phyloP scores from a whole-genome alignment of 495 filamentous ascomycete species.

The Gamarada debralockiae region DNA sequence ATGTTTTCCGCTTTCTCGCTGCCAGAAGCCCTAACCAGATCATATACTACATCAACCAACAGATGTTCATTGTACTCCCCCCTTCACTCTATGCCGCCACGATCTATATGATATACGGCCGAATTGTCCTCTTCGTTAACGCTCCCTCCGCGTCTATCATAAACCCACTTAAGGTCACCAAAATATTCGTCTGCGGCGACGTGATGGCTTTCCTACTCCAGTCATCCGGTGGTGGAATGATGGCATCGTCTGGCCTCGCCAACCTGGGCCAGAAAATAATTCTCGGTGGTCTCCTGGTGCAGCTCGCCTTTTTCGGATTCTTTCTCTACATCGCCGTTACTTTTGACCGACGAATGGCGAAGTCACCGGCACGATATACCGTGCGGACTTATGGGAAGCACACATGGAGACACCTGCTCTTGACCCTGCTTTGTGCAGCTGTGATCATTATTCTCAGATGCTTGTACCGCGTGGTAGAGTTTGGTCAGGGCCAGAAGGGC shows the following conservation, averaged over 20 bases:
- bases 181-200: slow-evolving; percentile 42
- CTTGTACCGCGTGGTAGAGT: slow-evolving; percentile 59
- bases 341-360: slow-evolving; percentile 26
- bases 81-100: slow-evolving; percentile 49
- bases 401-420: slow-evolving; percentile 49
- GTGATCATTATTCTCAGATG: slow-evolving; percentile 56
- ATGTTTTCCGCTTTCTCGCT: slow-evolving; percentile 39
- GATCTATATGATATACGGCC: slow-evolving; percentile 52
- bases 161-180: slow-evolving; percentile 33
- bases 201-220: slow-evolving; percentile 40
- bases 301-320: slow-evolving; percentile 47
- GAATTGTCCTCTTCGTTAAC: slow-evolving; percentile 39
- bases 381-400: slow-evolving; percentile 13
- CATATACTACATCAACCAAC: slow-evolving; percentile 25
- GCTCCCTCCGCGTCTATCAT: slow-evolving; percentile 38
- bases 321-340: slow-evolving; percentile 41
- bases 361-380: slow-evolving; percentile 9
- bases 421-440: slow-evolving; percentile 45
- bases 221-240: slow-evolving; percentile 29
- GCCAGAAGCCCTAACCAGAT: slow-evolving; percentile 30
- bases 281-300: slow-evolving; percentile 36
- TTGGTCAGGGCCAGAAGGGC: slow-evolving; percentile 48
- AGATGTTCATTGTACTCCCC: slow-evolving; percentile 29
- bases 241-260: slow-evolving; percentile 30
- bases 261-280: slow-evolving; percentile 40